Evolutionary conservation across 768 basidiomycete genomes (phyloP).

Genomic region (Leccinellum luteum): DNA sequence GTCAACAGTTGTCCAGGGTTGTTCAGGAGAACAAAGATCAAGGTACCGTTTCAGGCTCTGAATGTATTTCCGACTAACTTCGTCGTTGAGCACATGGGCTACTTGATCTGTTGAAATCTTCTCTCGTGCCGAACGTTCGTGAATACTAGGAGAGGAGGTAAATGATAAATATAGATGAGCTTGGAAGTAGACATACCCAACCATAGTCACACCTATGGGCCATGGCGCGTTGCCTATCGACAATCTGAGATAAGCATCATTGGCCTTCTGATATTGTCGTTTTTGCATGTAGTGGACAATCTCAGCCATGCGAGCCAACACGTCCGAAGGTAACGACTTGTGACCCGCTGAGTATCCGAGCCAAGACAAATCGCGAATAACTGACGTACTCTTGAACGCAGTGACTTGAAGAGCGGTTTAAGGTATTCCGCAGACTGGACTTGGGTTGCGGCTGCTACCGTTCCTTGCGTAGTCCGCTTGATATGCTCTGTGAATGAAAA

Average conservation of each 20-base stretch:
- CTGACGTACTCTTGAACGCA: conserved; percentile 79
- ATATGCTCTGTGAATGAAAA: conserved; percentile 57
- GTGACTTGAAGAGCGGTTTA: conserved; percentile 90
- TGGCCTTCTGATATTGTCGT: conserved; percentile 92
- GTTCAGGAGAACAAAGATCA: not conserved
- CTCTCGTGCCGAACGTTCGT: conserved; percentile 96
- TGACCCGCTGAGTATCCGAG: conserved; percentile 9
- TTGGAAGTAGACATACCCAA: conserved; percentile 62
- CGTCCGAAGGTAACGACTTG: conserved; percentile 77
- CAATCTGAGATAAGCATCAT: conserved; percentile 94
- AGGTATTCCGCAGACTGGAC: conserved; percentile 95
- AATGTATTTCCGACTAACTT: conserved; percentile 98
- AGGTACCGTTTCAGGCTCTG: conserved; percentile 92
- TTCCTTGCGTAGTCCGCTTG: conserved; percentile 88
- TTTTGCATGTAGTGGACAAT: conserved; percentile 97
- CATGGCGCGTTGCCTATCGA: conserved; percentile 99
- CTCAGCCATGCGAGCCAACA: conserved; percentile 84
- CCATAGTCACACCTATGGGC: conserved; percentile 99
- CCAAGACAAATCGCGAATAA: not conserved
- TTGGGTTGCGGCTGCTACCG: conserved; percentile 92
- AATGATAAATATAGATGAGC: not conserved
- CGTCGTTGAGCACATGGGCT: conserved; percentile 97
- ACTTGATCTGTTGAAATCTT: conserved; percentile 98
- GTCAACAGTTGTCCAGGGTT: conserved; percentile 6
- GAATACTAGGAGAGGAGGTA: conserved; percentile 57